Conservation (phyloP, 495 filamentous ascomycete species). For the Mycothermus thermophilus region DNA sequence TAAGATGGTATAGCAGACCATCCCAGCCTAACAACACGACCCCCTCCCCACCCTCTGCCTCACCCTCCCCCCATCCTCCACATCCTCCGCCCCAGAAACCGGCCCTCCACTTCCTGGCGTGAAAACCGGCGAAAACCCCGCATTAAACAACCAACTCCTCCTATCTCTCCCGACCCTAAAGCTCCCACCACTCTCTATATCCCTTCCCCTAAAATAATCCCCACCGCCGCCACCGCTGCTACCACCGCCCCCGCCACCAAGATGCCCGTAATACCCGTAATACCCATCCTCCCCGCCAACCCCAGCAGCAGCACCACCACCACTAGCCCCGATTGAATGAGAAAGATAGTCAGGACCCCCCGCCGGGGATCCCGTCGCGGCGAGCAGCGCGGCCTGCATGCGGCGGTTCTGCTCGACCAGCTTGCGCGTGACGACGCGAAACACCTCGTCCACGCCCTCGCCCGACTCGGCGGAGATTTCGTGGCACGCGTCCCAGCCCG, state of each 20-base stretch:
- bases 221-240: slow-evolving; percentile 1
- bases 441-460: slow-evolving; percentile 95
- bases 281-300: neutral
- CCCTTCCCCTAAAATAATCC: neutral
- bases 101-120: slow-evolving; percentile 8
- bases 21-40: neutral
- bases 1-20: too few species aligned
- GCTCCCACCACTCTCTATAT: slow-evolving; percentile 29
- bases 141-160: slow-evolving; percentile 45
- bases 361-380: slow-evolving; percentile 25
- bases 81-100: neutral
- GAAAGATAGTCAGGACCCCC: neutral
- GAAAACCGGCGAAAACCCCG: slow-evolving; percentile 37
- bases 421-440: slow-evolving; percentile 85
- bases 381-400: slow-evolving; percentile 41
- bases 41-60: neutral
- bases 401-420: slow-evolving; percentile 81
- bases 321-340: too few species aligned
- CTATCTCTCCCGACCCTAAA: slow-evolving; percentile 50
- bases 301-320: neutral
- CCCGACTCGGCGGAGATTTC: slow-evolving; percentile 91
- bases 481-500: slow-evolving; percentile 92
- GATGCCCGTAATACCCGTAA: slow-evolving; percentile 1
- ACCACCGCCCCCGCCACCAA: neutral
- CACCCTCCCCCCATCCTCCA: neutral